Base-by-base conservation (phyloP, 768 basidiomycete species). In the Russula sp. region DNA sequence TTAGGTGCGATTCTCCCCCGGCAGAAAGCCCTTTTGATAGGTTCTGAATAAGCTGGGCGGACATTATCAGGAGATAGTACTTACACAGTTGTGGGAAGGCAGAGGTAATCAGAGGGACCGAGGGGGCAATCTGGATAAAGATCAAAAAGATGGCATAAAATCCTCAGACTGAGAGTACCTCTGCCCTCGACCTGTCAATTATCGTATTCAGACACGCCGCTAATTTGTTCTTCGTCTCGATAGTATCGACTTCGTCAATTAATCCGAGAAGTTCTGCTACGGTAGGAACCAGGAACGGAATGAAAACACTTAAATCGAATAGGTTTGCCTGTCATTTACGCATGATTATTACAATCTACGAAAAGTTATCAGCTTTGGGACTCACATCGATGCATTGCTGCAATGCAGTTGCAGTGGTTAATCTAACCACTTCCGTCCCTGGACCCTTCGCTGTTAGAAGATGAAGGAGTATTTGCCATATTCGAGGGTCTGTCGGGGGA, bases 331-430 rank as follows among this genome's bases (percentile, higher is more conserved):
- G 56, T 58, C 61, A 53, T 22, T 29, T 11, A 36, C 10, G 50
- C 54, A 29, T 47, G 41, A 29, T 35, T 29, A 29, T 13, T 20
- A 42, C 32, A 22, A 16, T 20, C 29, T 36, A 18, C 13, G 46
- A 34, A 55, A 62, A 49, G 46, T 38, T 20, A 22, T 20, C 60
- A n/a, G 42, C 32, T 29, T 42, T n/a, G n/a, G 14, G 18, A 75
- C 90, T 66, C 74, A 95, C 94, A 70, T 96, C 88, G 25, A 93
- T 81, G 68, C 91, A 91, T 70, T 93, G 87, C 42, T 83, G 80
- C 34, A 98, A 70, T 13, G 93, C 86, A 25, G 83, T 78, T 0
- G 90, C 88, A 29, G 94, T 87, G 1, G 92, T 93, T 39, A 98
- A 76, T 5, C 93, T 84, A 51, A 98, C 93, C 16, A 93, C 94